Conservation (phyloP, 305 asterid species). For the Ruellia speciosa region DNA sequence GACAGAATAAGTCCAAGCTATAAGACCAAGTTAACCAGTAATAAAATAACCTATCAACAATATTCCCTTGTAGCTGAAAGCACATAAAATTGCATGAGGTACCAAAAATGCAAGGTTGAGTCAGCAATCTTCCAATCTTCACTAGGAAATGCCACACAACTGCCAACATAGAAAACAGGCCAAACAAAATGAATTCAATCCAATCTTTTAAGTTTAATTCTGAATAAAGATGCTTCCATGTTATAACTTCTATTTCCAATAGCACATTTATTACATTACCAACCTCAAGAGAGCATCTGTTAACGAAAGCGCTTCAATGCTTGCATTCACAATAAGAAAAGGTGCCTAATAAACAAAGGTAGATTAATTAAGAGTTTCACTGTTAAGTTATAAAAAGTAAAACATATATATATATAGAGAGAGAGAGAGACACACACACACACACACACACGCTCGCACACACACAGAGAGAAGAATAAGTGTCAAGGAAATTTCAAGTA, state of each 20-base stretch:
- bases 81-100: conserved; percentile 21
- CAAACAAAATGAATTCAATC: conserved; percentile 17
- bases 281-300: conserved; percentile 77
- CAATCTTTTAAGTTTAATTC: conserved; percentile 6
- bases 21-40: conserved; percentile 18
- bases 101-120: conserved; percentile 89
- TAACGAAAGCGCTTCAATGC: conserved; percentile 59
- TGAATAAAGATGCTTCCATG: background rate
- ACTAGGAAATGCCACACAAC: conserved; percentile 72
- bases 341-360: conserved; percentile 53
- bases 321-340: conserved; percentile 57
- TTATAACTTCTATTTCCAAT: conserved; percentile 3
- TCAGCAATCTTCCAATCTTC: conserved; percentile 89
- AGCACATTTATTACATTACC: conserved; percentile 11
- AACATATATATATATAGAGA: background rate
- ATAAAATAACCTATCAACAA: background rate
- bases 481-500: conserved; percentile 5
- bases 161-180: conserved; percentile 36
- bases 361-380: conserved; percentile 13
- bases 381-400: conserved; percentile 7
- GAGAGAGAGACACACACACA: no score
- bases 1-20: conserved; percentile 16
- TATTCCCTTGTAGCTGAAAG: conserved; percentile 14
- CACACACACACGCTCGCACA: no score
- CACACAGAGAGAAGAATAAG: no score